A percentile compares a stretch with the other conserved stretches of the same genome.
These are phyloP conservation scores for Sanghuangporus sanghuang DNA, from an alignment of 1,284 basidiomycete species.

Conservation along the genomic window DNA sequence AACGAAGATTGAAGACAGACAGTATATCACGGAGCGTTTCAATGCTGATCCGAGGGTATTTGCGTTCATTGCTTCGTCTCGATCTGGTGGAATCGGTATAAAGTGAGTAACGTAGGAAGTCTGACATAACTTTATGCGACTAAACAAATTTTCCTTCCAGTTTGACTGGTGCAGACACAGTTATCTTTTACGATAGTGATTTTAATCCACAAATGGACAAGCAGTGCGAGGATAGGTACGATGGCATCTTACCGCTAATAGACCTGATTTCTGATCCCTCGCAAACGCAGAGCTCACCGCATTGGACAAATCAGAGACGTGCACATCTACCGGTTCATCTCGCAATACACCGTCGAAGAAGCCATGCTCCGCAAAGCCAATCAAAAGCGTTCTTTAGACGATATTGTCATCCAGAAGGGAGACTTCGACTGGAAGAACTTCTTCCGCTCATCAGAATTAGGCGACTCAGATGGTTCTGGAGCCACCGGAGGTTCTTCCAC, in stretches of 20 bases:
- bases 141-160: conserved; percentile 32
- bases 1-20: conserved; percentile 93
- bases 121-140: conserved; percentile 3
- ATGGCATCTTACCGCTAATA: background rate
- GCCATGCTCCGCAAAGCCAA: conserved; percentile 95
- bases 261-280: background rate
- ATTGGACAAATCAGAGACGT: conserved; percentile 98
- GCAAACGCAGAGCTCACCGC: conserved; percentile 65
- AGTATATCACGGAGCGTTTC: conserved; percentile 95
- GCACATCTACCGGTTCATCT: conserved; percentile 95
- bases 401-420: conserved; percentile 90
- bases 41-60: conserved; percentile 89
- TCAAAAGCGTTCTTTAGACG: conserved; percentile 89
- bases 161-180: conserved; percentile 94
- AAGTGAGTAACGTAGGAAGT: conserved; percentile 52
- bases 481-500: background rate
- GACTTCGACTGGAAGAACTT: conserved; percentile 95
- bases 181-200: conserved; percentile 95
- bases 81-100: conserved; percentile 95
- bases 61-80: conserved; percentile 90
- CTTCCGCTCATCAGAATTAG: conserved; percentile 40
- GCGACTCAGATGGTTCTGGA: background rate
- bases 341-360: conserved; percentile 91
- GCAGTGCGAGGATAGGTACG: conserved; percentile 91
- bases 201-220: conserved; percentile 98